Conservation (phyloP, 345 rosid species). For the Salix exigua region DNA sequence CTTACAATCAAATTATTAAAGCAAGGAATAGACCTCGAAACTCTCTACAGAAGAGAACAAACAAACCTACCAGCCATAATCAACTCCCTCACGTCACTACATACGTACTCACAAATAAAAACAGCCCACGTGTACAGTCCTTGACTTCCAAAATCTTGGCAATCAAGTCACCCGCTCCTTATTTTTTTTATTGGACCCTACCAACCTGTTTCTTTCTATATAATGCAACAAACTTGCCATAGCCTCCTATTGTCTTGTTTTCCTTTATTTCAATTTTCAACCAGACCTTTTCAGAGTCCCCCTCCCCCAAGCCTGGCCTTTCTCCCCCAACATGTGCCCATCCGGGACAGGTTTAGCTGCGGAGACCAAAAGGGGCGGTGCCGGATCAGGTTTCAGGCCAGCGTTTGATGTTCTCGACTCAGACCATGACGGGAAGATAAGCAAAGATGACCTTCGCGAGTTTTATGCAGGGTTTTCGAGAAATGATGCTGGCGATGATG, state of each 20-base stretch:
- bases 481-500: slow-evolving; percentile 30
- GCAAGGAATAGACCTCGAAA: not conserved
- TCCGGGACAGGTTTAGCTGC: slow-evolving; percentile 13
- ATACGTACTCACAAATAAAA: not conserved
- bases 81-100: slow-evolving; percentile 3
- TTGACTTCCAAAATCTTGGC: not conserved
- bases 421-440: slow-evolving; percentile 86
- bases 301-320: not conserved
- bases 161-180: not conserved
- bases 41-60: not conserved
- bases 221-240: not conserved
- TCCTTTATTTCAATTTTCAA: not conserved
- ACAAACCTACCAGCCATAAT: not conserved
- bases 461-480: slow-evolving; percentile 48
- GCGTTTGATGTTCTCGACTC: slow-evolving; percentile 85
- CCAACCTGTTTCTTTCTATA: not conserved
- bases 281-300: no score
- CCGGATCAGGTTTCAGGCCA: slow-evolving; percentile 34
- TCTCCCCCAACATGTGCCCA: slow-evolving; percentile 20
- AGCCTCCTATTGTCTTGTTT: not conserved
- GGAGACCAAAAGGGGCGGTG: not conserved
- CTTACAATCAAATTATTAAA: not conserved
- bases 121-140: not conserved
- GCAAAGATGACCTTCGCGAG: slow-evolving; percentile 58
- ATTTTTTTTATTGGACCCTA: not conserved